These are phyloP conservation scores for Ramaria sp. DNA, from an alignment of 768 basidiomycete species.

Conservation along the genomic window DNA sequence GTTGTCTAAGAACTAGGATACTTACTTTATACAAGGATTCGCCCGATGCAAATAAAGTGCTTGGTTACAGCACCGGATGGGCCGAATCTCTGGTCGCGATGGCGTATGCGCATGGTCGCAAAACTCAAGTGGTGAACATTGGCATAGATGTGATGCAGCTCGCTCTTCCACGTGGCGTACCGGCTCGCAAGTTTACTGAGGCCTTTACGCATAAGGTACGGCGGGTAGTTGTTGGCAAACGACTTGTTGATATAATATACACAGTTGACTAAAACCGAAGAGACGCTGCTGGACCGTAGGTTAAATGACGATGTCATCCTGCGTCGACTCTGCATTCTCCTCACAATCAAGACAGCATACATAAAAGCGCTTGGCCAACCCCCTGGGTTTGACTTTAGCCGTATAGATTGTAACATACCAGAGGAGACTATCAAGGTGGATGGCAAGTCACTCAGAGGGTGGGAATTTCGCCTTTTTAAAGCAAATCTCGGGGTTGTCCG, in stretches of 20 bases:
- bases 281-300: slow-evolving; percentile 39
- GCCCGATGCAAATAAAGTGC: slow-evolving; percentile 4
- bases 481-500: slow-evolving; percentile 62
- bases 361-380: slow-evolving; percentile 79
- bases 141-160: slow-evolving; percentile 71
- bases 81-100: slow-evolving; percentile 39
- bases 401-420: slow-evolving; percentile 73
- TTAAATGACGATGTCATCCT: slow-evolving; percentile 54
- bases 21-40: background rate
- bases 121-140: slow-evolving; percentile 68
- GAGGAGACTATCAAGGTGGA: slow-evolving; percentile 54
- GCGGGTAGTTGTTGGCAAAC: background rate
- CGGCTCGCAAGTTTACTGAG: slow-evolving; percentile 17
- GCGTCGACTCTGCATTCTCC: slow-evolving; percentile 65
- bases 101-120: slow-evolving; percentile 44
- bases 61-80: slow-evolving; percentile 8
- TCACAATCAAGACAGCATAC: slow-evolving; percentile 73
- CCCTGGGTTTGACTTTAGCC: slow-evolving; percentile 68
- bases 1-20: background rate
- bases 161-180: slow-evolving; percentile 45
- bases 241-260: background rate
- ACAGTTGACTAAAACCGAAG: slow-evolving; percentile 41
- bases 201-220: slow-evolving; percentile 7
- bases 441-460: slow-evolving; percentile 57
- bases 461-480: slow-evolving; percentile 81